phyloP scores from a whole-genome alignment of 1,284 basidiomycete genomes.

The Ustilago trichophora region DNA sequence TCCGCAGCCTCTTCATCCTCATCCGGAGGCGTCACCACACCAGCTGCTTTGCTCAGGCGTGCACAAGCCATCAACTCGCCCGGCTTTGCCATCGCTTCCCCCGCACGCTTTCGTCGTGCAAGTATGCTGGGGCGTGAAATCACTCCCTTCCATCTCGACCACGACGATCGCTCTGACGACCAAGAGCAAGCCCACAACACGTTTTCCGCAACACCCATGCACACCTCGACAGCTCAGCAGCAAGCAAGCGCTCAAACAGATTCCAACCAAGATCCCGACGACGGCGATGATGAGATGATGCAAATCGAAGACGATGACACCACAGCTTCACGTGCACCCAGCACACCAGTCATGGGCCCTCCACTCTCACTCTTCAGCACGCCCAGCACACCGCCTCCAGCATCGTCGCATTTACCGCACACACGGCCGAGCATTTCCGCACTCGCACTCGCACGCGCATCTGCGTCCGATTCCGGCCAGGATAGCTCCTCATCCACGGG shows the following conservation, averaged over 20 bases:
- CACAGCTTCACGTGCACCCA: slow-evolving; percentile 10
- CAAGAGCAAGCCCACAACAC: background rate
- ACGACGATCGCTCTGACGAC: slow-evolving; percentile 18
- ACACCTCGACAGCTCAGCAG: slow-evolving; percentile 4
- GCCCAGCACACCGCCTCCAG: slow-evolving; percentile 27
- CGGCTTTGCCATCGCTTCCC: slow-evolving; percentile 24
- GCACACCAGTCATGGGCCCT: slow-evolving; percentile 33
- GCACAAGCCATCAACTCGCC: slow-evolving; percentile 32
- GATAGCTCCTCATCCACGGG: slow-evolving; percentile 41
- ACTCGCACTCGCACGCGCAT: slow-evolving; percentile 18
- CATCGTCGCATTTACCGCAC: slow-evolving; percentile 4
- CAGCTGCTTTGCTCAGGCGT: slow-evolving; percentile 23
- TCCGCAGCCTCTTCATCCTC: slow-evolving; percentile 15
- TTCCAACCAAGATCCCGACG: slow-evolving; percentile 23
- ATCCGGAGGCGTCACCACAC: slow-evolving; percentile 12
- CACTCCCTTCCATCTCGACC: slow-evolving; percentile 38
- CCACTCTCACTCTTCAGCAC: slow-evolving; percentile 24
- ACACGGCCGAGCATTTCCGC: slow-evolving; percentile 8
- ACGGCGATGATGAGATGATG: slow-evolving; percentile 43
- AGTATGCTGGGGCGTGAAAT: slow-evolving; percentile 56
- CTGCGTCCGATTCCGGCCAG: slow-evolving; percentile 42
- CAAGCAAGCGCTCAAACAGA: background rate
- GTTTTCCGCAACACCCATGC: no score
- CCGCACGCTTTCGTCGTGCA: slow-evolving; percentile 42
- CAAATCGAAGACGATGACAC: slow-evolving; percentile 29